These are phyloP conservation scores for Phaffia tasmanica DNA, from an alignment of 768 basidiomycete species.

Conservation along the genomic window DNA sequence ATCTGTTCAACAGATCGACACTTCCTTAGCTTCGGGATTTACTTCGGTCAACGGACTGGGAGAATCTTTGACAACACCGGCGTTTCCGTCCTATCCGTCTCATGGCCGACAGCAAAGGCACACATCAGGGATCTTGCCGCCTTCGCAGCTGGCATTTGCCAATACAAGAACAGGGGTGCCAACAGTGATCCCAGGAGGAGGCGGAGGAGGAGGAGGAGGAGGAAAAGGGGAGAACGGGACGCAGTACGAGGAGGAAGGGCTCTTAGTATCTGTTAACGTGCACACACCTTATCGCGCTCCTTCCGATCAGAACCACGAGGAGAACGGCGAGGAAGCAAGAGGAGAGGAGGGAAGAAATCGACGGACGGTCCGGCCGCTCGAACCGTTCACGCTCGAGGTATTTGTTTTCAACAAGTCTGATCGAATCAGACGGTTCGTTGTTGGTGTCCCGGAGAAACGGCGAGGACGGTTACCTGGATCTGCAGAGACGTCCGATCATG, in stretches of 20 bases:
- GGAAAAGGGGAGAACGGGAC: neutral
- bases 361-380: constrained; percentile 55
- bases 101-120: neutral
- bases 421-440: constrained; percentile 59
- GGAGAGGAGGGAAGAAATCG: constrained; percentile 25
- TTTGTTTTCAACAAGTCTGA: constrained; percentile 76
- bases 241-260: constrained; percentile 26
- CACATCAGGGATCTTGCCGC: constrained; percentile 11
- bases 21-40: no score
- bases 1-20: no score
- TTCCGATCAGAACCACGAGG: neutral
- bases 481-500: constrained; percentile 21
- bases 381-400: constrained; percentile 68
- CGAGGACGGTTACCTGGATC: constrained; percentile 16
- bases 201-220: neutral
- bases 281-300: neutral
- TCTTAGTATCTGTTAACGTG: constrained; percentile 33
- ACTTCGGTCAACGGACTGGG: neutral
- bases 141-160: constrained; percentile 14
- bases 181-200: neutral
- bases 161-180: neutral
- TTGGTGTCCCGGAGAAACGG: constrained; percentile 50
- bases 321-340: constrained; percentile 11
- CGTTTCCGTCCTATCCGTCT: constrained; percentile 15
- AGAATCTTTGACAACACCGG: constrained; percentile 15